Base-by-base conservation (phyloP, 805 yeast species). In the Wickerhamomyces alni region DNA sequence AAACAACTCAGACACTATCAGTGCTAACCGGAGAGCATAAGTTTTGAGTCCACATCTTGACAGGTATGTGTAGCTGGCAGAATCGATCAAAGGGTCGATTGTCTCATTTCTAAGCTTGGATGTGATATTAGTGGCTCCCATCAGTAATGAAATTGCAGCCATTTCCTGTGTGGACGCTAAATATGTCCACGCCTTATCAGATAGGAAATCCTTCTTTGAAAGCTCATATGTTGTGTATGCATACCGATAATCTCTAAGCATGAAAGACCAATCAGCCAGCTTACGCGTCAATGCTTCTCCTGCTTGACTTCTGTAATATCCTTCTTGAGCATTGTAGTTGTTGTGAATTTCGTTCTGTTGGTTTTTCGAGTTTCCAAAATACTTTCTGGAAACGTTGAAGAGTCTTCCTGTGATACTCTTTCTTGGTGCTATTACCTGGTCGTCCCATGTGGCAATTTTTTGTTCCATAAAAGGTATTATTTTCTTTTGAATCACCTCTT, bases 221-320 rank as follows among this genome's bases (percentile, higher is more conserved):
- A 86, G 58, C 43, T 91, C 98, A 57, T 91, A 91, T 1, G 87
- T 83, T 1, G 84, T 68, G 53, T 83, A 82, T 3, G 97, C 93
- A 42, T 77, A 79, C 57, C 81, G 80, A 67, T 83, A 91, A 63
- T 93, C 96, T 28, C 88, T 75, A n/a, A 89, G 62, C 79, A 93
- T 86, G 52, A 91, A 78, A 7, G 88, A 79, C 87, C 95, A 87
- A 58, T 93, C 99, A 0, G 95, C 98, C 21, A 91, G 65, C 54
- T 84, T 82, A 37, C 98, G 68, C 21, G 88, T 69, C 32, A 76
- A 69, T 55, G 86, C 83, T 50, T 87, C 96, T 1, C 80, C 72
- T 0, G 87, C 67, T 3, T 74, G 66, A 10, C 77, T 74, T 32
- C 74, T 62, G 54, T 87, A 88, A 48, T 67, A 76, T 17, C 80